A percentile compares a stretch with the other conserved stretches of the same genome.
Evolutionary conservation across 73 alveolate genomes (phyloP).

Genomic region (Tetrahymena thermophila): DNA sequence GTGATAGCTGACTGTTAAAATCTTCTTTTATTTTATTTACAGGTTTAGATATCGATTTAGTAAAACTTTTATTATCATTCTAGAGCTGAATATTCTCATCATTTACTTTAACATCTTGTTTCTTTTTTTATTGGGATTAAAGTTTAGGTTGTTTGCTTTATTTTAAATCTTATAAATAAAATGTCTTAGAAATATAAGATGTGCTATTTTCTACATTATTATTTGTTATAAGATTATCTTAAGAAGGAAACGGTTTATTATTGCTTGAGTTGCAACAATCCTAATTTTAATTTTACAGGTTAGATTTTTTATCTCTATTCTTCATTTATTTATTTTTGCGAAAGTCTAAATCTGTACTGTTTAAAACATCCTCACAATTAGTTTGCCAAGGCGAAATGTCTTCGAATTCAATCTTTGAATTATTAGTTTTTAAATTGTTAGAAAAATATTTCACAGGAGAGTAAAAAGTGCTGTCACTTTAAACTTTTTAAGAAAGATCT

Average conservation of each 20-base stretch:
- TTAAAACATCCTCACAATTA: neutral
- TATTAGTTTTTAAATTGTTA: neutral
- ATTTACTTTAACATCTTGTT: neutral
- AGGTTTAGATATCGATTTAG: neutral
- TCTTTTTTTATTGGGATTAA: neutral
- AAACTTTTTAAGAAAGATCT: neutral
- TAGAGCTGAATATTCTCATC: neutral
- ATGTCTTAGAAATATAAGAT: neutral
- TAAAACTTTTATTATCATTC: neutral
- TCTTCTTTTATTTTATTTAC: neutral
- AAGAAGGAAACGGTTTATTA: neutral
- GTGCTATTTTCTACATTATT: neutral
- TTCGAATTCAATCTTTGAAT: neutral
- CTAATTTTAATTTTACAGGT: neutral
- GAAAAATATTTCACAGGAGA: neutral
- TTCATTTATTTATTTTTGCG: neutral
- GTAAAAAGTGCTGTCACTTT: neutral
- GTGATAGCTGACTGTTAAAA: neutral
- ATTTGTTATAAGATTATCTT: neutral
- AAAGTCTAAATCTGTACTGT: neutral
- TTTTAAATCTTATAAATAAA: neutral
- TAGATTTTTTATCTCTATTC: neutral
- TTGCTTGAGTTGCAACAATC: neutral
- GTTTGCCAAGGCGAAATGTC: neutral
- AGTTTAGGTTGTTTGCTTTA: neutral